Conservation (phyloP, 352 stramenopile genomes). For the Phytophthora fragariae region DNA sequence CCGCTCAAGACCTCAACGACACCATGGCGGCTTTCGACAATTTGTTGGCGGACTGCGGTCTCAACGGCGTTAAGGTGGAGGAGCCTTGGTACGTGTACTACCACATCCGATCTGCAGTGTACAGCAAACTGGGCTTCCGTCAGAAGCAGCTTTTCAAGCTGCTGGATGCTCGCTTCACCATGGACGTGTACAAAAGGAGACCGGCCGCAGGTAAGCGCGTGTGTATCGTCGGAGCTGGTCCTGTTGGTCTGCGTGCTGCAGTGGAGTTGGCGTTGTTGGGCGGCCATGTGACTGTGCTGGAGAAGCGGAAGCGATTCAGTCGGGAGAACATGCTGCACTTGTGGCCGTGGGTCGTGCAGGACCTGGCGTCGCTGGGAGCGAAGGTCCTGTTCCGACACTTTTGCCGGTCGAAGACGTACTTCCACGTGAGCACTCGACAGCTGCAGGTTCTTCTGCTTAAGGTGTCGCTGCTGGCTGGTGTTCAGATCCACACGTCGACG, state of each 20-base stretch:
- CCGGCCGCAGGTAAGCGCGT: conserved; percentile 59
- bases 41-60: conserved; percentile 50
- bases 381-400: conserved; percentile 80
- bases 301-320: conserved; percentile 80
- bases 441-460: conserved; percentile 86
- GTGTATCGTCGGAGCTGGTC: conserved; percentile 72
- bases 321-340: conserved; percentile 84
- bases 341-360: conserved; percentile 83
- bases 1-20: conserved; percentile 60
- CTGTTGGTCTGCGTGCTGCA: conserved; percentile 70
- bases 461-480: conserved; percentile 68
- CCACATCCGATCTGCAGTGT: conserved; percentile 57
- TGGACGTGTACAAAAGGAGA: conserved; percentile 53
- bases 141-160: conserved; percentile 76
- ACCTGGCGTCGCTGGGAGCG: conserved; percentile 71
- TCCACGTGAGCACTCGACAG: conserved; percentile 83
- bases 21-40: conserved; percentile 50
- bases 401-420: conserved; percentile 74
- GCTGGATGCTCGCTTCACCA: conserved; percentile 53
- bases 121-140: conserved; percentile 62
- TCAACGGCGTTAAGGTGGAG: conserved; percentile 45
- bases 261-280: conserved; percentile 76
- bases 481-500: conserved; percentile 60
- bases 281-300: conserved; percentile 69
- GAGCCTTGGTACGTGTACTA: conserved; percentile 62